Evolutionary conservation across 129 eudicot genomes (phyloP), one percentile per base, ranked within the genome.

Genomic region (Mikania micrantha): DNA sequence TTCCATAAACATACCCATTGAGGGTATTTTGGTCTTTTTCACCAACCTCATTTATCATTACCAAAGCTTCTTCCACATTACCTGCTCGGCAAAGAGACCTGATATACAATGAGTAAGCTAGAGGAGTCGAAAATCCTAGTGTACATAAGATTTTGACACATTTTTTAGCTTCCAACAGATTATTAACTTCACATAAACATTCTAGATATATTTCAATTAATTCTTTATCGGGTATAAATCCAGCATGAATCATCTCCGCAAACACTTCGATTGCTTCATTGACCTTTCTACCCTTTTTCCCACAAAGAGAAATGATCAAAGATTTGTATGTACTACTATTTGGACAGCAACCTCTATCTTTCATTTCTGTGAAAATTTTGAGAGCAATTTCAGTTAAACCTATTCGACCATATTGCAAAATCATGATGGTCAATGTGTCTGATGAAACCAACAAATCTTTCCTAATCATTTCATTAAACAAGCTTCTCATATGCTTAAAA

Each of bases 381-480:
- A 88, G 49, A 53, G 96, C 97, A 32, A 81, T 81, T 29, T 91
- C 88, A 1, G 97, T 91, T 80, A 91, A 74, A 19, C 94, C 94
- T 38, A 84, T 83, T 75, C 90, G 79, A 63, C 97, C 96, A 74
- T 88, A 91, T 77, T 82, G 86, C 90, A 81, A 56, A 49, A 91
- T 88, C 96, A 88, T 85, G 63, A 91, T 88, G 13, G 90, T 85
- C 94, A 93, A 91, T 10, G 97, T 85, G 77, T 91, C 90, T 57
- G 95, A 70, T 31, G 90, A 85, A 56, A 85, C 70, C 38, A 52
- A 63, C 71, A 48, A 81, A 13, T 90, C 81, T 60, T 79, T 85
- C 70, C 96, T 77, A 67, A 67, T 82, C 94, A 91, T 91, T 63
- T 91, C 96, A 47, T 74, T 29, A 53, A 82, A 84, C 44, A 91